phyloP scores from a whole-genome alignment of 495 filamentous ascomycete species.

The Aspergillus bertholletiae region DNA sequence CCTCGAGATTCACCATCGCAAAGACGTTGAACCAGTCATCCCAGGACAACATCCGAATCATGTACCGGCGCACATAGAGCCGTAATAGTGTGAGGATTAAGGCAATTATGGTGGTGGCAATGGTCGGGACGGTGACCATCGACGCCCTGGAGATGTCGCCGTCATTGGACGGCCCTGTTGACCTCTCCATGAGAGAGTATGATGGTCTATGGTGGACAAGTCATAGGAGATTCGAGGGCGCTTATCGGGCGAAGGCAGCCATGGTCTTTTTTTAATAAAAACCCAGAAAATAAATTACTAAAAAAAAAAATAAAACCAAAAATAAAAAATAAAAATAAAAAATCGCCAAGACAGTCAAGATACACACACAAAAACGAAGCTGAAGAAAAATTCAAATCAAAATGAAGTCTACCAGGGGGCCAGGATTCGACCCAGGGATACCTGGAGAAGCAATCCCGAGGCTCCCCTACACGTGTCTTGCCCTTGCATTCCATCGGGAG shows the following conservation, averaged over 20 bases:
- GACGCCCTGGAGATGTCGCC: conserved; percentile 8
- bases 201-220: background rate
- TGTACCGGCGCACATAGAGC: conserved; percentile 1
- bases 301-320: background rate
- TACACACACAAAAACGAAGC: too few relatives aligned
- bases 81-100: background rate
- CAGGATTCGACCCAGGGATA: too few relatives aligned
- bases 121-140: conserved; percentile 6
- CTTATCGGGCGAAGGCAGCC: background rate
- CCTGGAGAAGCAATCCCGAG: too few relatives aligned
- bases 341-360: too few relatives aligned
- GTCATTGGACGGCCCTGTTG: background rate
- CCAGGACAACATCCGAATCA: background rate
- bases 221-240: too few relatives aligned
- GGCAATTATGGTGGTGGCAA: conserved; percentile 5
- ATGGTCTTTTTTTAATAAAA: background rate
- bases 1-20: background rate
- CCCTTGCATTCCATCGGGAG: too few relatives aligned
- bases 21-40: conserved; percentile 4
- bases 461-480: too few relatives aligned
- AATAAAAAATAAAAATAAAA: background rate
- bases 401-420: background rate
- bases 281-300: too few relatives aligned
- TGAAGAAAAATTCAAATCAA: background rate
- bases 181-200: conserved; percentile 3